Percentiles rank a stretch among this genome's conserved stretches.
These are phyloP conservation scores for Persicaria maculosa DNA, from an alignment of 148 eudicot genomes.

Conservation along the genomic window DNA sequence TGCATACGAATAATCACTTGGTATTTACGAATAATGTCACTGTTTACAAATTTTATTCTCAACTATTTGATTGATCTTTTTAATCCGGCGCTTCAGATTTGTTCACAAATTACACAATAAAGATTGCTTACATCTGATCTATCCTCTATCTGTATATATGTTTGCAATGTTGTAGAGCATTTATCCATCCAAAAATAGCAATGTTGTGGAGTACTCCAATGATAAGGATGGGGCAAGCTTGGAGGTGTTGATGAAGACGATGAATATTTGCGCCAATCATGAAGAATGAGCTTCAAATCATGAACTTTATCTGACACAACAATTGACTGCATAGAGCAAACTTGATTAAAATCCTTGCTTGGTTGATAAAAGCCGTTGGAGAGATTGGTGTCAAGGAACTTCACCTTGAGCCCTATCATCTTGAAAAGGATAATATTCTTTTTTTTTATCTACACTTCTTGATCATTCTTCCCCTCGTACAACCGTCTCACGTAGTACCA, in stretches of 20 bases:
- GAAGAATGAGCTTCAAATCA: conserved; percentile 38
- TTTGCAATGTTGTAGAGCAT: no score
- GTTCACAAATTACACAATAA: no score
- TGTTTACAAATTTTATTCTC: no score
- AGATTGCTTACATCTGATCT: no score
- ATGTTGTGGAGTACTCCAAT: conserved; percentile 41
- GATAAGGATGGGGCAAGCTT: conserved; percentile 5
- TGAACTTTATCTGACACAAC: conserved; percentile 51
- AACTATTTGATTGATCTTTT: no score
- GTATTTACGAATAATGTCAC: no score
- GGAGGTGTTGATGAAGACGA: conserved; percentile 9
- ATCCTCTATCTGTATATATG: not conserved
- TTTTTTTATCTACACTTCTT: not conserved
- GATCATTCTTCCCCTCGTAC: not conserved
- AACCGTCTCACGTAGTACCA: not conserved
- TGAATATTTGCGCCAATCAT: conserved; percentile 46
- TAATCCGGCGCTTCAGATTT: no score
- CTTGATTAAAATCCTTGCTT: conserved; percentile 37
- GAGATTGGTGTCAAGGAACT: not conserved
- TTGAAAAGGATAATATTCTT: not conserved
- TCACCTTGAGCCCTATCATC: not conserved
- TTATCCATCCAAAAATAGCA: conserved; percentile 16
- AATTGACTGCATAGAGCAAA: conserved; percentile 71
- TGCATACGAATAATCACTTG: no score
- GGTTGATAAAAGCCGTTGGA: conserved; percentile 12